Evolutionary conservation across 2,329 filamentous ascomycete species (phyloP).

Genomic region (Cercospora zeina): DNA sequence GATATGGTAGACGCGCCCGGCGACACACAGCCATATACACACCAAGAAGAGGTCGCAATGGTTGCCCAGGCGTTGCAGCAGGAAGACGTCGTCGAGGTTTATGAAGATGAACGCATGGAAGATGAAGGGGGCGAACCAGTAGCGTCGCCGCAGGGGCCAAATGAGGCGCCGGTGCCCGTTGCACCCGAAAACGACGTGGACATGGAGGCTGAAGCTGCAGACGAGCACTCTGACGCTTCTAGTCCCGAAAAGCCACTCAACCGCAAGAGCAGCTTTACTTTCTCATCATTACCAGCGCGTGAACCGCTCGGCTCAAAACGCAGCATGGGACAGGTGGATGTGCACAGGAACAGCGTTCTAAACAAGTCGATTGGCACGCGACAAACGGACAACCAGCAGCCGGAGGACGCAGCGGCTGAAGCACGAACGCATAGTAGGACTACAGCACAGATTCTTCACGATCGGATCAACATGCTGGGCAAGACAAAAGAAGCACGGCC

Average conservation of each 20-base stretch:
- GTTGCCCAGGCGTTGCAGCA: slow-evolving; percentile 36
- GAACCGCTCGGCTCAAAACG: slow-evolving; percentile 84
- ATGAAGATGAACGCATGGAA: slow-evolving; percentile 24
- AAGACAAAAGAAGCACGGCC: slow-evolving; percentile 53
- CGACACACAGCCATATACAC: slow-evolving; percentile 21
- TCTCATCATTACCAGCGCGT: slow-evolving; percentile 86
- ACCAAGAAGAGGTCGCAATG: slow-evolving; percentile 24
- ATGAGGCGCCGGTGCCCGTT: slow-evolving; percentile 33
- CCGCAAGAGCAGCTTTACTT: slow-evolving; percentile 92
- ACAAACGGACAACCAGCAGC: slow-evolving; percentile 59
- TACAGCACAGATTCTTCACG: slow-evolving; percentile 89
- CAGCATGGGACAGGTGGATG: slow-evolving; percentile 75
- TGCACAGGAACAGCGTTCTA: slow-evolving; percentile 67
- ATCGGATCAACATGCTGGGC: slow-evolving; percentile 79
- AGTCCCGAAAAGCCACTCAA: slow-evolving; percentile 75
- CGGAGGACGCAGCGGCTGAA: slow-evolving; percentile 50
- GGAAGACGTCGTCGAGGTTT: slow-evolving; percentile 21
- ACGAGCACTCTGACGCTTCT: slow-evolving; percentile 51
- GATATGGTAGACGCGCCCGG: slow-evolving; percentile 24
- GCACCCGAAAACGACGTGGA: slow-evolving; percentile 41
- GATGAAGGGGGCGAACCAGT: slow-evolving; percentile 19
- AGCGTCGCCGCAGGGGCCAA: slow-evolving; percentile 25
- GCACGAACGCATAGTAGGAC: slow-evolving; percentile 73
- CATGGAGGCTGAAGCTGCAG: slow-evolving; percentile 45
- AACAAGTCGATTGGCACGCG: slow-evolving; percentile 70